phyloP scores from a whole-genome alignment of 2,329 filamentous ascomycete species.

The Alternaria angustiovoidea region DNA sequence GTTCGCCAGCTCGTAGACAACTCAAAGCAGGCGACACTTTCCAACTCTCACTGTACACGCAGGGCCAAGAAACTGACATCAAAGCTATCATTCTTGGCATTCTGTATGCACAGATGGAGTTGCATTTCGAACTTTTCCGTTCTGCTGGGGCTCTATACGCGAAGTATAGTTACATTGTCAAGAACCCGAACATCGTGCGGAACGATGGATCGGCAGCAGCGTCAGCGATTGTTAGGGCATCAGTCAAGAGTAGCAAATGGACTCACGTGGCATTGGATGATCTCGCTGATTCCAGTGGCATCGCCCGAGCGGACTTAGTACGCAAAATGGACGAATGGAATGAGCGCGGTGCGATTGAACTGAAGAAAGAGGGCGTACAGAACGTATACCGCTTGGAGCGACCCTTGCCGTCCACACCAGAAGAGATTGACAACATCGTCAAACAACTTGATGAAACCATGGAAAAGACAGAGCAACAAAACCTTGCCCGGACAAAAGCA shows the following conservation, averaged over 20 bases:
- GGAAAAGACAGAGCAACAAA: conserved; percentile 62
- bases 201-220: conserved; percentile 55
- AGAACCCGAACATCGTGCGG: conserved; percentile 44
- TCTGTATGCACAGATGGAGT: conserved; percentile 68
- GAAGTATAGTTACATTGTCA: conserved; percentile 59
- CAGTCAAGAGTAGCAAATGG: conserved; percentile 54
- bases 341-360: conserved; percentile 58
- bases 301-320: conserved; percentile 60
- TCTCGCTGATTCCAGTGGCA: conserved; percentile 39
- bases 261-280: conserved; percentile 60
- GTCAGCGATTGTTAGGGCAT: conserved; percentile 54
- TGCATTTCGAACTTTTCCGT: conserved; percentile 65
- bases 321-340: conserved; percentile 64
- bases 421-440: conserved; percentile 57
- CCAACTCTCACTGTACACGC: conserved; percentile 56
- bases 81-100: conserved; percentile 59
- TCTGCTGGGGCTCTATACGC: conserved; percentile 65
- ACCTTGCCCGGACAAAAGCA: conserved; percentile 59
- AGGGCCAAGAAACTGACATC: conserved; percentile 64
- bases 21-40: conserved; percentile 55
- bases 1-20: conserved; percentile 46
- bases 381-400: conserved; percentile 63
- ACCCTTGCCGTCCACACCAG: conserved; percentile 54
- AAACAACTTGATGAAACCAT: conserved; percentile 61
- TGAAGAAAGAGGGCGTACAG: conserved; percentile 62